A percentile compares a stretch with the other conserved stretches of the same genome.
Evolutionary conservation across 257 asterid species (phyloP).

Genomic region (Solanum arcanum): DNA sequence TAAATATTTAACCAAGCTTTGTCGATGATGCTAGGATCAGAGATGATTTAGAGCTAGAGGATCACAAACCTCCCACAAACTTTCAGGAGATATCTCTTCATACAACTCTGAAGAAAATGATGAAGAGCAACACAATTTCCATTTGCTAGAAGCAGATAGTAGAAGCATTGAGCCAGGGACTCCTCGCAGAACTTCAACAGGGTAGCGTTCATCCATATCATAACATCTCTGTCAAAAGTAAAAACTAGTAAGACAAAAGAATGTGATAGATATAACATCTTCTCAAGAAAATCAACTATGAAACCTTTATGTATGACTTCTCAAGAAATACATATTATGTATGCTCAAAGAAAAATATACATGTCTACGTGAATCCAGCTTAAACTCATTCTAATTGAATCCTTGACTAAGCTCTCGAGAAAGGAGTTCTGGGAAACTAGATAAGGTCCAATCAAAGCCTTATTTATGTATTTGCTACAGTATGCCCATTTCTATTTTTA

Average conservation of each 20-base stretch:
- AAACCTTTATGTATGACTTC: neutral
- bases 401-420: neutral
- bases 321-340: neutral
- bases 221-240: conserved; percentile 45
- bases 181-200: conserved; percentile 19
- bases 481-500: neutral
- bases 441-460: neutral
- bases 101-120: conserved; percentile 28
- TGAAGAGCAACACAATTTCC: conserved; percentile 48
- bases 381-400: neutral
- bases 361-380: neutral
- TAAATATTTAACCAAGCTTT: neutral
- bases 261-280: neutral
- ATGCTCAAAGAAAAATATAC: neutral
- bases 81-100: conserved; percentile 55
- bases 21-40: neutral
- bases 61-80: conserved; percentile 80
- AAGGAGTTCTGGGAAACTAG: neutral
- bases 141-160: conserved; percentile 21
- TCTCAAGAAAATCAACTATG: neutral
- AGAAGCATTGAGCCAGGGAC: conserved; percentile 17
- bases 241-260: neutral
- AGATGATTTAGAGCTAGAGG: neutral
- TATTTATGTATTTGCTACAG: neutral
- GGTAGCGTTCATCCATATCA: conserved; percentile 30